These are phyloP conservation scores for Colletotrichum spaethianum DNA, from an alignment of 2,329 filamentous ascomycete genomes.

Conservation along the genomic window DNA sequence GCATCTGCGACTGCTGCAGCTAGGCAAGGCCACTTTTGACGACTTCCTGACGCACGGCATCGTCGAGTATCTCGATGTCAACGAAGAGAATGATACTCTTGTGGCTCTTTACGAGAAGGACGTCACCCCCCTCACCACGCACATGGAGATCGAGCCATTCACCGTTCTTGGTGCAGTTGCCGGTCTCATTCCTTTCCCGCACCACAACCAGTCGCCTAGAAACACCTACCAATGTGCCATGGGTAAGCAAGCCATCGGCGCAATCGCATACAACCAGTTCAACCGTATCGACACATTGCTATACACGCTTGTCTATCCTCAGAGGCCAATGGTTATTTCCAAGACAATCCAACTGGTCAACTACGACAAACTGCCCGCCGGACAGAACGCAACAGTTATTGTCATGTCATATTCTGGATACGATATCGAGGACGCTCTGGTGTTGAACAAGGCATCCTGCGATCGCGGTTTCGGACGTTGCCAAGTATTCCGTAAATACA, in stretches of 20 bases:
- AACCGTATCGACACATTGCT: constrained; percentile 95
- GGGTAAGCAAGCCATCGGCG: constrained; percentile 99
- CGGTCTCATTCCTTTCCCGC: constrained; percentile 95
- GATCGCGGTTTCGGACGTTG: constrained; percentile 97
- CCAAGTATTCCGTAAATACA: constrained; percentile 97
- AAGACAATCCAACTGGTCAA: constrained; percentile 97
- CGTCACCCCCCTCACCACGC: constrained; percentile 87
- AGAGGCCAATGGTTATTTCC: constrained; percentile 97
- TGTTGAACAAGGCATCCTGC: constrained; percentile 95
- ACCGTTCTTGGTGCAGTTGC: constrained; percentile 96
- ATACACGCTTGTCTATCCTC: constrained; percentile 97
- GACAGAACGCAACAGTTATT: constrained; percentile 96
- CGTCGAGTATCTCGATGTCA: constrained; percentile 97
- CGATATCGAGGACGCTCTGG: constrained; percentile 98
- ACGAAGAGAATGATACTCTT: constrained; percentile 97
- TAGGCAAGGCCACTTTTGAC: constrained; percentile 90
- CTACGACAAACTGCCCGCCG: constrained; percentile 96
- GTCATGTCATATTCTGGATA: constrained; percentile 99
- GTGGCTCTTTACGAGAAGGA: constrained; percentile 92
- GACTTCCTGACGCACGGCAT: constrained; percentile 92
- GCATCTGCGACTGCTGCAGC: constrained; percentile 85
- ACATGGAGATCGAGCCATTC: constrained; percentile 98
- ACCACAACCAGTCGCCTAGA: constrained; percentile 98
- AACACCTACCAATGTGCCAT: constrained; percentile 99
- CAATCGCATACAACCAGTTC: constrained; percentile 98